phyloP scores from a whole-genome alignment of 208 protist species.

The Leishmania guyanensis region DNA sequence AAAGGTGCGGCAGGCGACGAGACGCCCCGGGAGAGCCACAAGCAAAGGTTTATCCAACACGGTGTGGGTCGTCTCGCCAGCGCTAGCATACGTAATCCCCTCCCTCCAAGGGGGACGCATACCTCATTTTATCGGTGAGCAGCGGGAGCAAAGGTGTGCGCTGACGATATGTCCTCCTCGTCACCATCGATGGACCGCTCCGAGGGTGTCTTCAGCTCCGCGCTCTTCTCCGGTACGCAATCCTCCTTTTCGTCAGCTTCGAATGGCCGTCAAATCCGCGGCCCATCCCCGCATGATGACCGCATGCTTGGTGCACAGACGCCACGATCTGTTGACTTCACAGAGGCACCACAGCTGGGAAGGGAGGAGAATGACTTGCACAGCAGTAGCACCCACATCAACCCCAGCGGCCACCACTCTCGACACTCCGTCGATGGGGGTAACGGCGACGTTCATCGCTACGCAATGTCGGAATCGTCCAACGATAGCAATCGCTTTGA shows the following conservation, averaged over 20 bases:
- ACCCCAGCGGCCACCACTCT: not conserved
- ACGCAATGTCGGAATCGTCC: not conserved
- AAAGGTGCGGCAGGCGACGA: not conserved
- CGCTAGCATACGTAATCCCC: not conserved
- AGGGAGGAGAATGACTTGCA: conserved; percentile 4
- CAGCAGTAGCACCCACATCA: not conserved
- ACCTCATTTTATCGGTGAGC: not conserved
- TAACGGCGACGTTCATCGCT: not conserved
- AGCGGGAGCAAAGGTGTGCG: not conserved
- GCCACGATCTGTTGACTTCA: conserved; percentile 19
- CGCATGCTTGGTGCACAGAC: not conserved
- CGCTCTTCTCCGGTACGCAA: not conserved
- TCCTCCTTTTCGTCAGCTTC: conserved; percentile 9
- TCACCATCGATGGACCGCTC: conserved; percentile 10
- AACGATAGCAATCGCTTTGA: not conserved
- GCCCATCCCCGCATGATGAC: not conserved
- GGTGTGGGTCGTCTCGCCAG: not conserved
- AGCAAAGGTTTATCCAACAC: not conserved
- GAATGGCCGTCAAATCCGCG: not conserved
- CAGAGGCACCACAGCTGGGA: conserved; percentile 15
- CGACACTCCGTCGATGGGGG: not conserved
- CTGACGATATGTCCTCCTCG: not conserved
- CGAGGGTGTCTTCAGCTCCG: conserved; percentile 10
- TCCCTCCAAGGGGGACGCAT: not conserved
- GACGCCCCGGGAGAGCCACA: not conserved